A percentile compares a stretch with the other conserved stretches of the same genome.
These are phyloP conservation scores for Cladosporium colombiae DNA, from an alignment of 2,329 filamentous ascomycete species.

Conservation along the genomic window DNA sequence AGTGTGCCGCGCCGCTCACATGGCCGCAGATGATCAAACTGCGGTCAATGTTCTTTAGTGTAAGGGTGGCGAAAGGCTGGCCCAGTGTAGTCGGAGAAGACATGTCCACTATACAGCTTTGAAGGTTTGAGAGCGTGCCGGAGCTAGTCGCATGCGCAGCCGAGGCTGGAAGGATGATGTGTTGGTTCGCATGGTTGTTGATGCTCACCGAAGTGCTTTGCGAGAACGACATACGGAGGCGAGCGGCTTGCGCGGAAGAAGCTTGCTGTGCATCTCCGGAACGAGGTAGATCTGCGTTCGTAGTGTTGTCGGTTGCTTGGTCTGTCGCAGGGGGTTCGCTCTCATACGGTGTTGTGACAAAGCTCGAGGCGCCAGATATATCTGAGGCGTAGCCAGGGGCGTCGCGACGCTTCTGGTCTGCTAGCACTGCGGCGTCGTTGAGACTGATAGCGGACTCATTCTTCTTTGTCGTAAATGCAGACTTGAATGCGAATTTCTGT, in stretches of 20 bases:
- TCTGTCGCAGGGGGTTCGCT: slow-evolving; percentile 30
- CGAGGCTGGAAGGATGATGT: slow-evolving; percentile 74
- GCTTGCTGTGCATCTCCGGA: slow-evolving; percentile 54
- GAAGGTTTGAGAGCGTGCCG: slow-evolving; percentile 70
- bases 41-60: slow-evolving; percentile 67
- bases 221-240: slow-evolving; percentile 53
- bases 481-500: slow-evolving; percentile 81
- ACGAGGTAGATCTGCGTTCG: slow-evolving; percentile 21
- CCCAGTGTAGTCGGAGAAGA: slow-evolving; percentile 61
- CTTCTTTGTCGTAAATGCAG: slow-evolving; percentile 35
- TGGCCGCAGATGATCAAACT: slow-evolving; percentile 77
- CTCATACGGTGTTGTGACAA: slow-evolving; percentile 41
- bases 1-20: slow-evolving; percentile 77
- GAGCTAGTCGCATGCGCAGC: slow-evolving; percentile 71
- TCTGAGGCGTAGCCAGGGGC: slow-evolving; percentile 46
- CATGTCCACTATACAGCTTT: slow-evolving; percentile 76
- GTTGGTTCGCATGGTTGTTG: slow-evolving; percentile 61
- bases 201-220: slow-evolving; percentile 63
- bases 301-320: slow-evolving; percentile 19
- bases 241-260: slow-evolving; percentile 46
- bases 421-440: slow-evolving; percentile 57
- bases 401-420: slow-evolving; percentile 43
- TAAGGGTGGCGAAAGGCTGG: slow-evolving; percentile 69
- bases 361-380: slow-evolving; percentile 42
- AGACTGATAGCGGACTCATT: slow-evolving; percentile 53